Percentiles rank a stretch among this genome's conserved stretches.
Conservation (phyloP, 306 rosid genomes). For the Nissolia schottii region DNA sequence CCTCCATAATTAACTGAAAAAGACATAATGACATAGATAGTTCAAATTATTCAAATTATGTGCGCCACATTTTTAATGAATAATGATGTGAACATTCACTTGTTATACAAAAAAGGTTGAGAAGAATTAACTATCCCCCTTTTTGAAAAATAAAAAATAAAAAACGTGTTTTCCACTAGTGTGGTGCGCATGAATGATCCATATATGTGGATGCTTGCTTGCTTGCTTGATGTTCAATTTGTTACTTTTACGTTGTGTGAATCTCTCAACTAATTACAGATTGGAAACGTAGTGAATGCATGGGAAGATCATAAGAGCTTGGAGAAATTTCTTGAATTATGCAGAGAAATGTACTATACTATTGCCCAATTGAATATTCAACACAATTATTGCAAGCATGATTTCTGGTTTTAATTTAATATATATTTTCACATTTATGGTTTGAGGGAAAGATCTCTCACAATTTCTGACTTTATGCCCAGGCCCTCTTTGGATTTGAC, state of each 20-base stretch:
- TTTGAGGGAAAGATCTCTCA: neutral
- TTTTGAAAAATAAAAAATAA: neutral
- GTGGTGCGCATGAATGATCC: constrained; percentile 9
- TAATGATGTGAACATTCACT: neutral
- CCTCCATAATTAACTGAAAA: neutral
- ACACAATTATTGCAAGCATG: neutral
- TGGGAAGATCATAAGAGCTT: neutral
- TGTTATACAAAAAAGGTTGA: neutral
- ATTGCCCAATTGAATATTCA: neutral
- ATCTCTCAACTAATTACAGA: neutral
- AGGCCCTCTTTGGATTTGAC: neutral
- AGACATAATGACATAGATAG: neutral
- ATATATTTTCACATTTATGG: neutral
- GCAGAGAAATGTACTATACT: neutral
- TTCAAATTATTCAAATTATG: neutral
- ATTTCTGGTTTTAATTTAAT: neutral
- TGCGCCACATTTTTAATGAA: neutral
- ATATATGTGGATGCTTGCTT: neutral
- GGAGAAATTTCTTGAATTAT: neutral
- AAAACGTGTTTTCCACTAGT: neutral
- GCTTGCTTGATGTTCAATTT: neutral
- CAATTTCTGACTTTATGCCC: neutral
- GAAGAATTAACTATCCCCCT: neutral
- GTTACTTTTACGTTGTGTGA: neutral
- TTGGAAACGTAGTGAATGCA: neutral